Percentiles rank a stretch among this genome's conserved stretches.
Conservation (phyloP, 257 asterid genomes). For the Petrea volubilis region DNA sequence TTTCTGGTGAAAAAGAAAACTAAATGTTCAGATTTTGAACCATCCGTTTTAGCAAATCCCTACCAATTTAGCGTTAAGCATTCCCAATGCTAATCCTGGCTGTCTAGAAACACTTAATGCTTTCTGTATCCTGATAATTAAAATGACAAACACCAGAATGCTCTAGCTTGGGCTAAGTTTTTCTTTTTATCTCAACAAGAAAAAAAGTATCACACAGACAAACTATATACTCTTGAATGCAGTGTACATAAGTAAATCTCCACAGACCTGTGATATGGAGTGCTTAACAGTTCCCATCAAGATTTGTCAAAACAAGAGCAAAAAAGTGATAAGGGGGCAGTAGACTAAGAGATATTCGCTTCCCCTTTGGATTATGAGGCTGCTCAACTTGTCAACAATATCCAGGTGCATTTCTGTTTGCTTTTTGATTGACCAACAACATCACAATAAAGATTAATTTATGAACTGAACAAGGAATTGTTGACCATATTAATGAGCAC, state of each 20-base stretch:
- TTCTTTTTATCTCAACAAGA: neutral
- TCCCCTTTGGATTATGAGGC: neutral
- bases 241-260: neutral
- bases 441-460: neutral
- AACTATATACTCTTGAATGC: neutral
- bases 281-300: neutral
- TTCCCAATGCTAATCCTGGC: neutral
- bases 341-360: neutral
- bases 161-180: neutral
- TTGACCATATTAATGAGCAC: neutral
- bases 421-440: neutral
- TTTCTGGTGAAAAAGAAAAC: neutral
- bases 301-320: neutral
- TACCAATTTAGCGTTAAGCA: neutral
- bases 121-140: neutral
- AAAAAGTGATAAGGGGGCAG: neutral
- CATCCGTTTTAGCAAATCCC: neutral
- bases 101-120: neutral
- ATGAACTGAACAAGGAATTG: neutral
- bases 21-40: neutral
- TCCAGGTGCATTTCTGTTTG: neutral
- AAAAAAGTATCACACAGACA: neutral
- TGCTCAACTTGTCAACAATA: neutral
- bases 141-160: neutral
- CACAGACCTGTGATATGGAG: neutral